Percentiles rank a stretch among this genome's conserved stretches.
Evolutionary conservation across 1,139 yeast species (phyloP).

Genomic region (Pichiaceae sp.): DNA sequence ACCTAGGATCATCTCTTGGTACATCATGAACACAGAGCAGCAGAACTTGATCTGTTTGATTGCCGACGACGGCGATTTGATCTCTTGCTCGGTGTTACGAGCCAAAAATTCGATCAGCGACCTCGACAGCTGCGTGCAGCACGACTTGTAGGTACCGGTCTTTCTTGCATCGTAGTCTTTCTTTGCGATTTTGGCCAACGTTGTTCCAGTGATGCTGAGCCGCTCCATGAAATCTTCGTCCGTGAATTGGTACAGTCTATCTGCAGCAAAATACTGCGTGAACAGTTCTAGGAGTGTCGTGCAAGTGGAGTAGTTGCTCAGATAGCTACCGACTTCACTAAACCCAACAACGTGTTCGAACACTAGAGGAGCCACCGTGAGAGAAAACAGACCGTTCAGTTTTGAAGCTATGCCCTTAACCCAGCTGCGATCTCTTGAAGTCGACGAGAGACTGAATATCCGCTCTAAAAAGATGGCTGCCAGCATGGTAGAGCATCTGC

Average conservation of each 20-base stretch:
- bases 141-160: background rate
- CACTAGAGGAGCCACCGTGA: slow-evolving; percentile 3
- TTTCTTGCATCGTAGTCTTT: background rate
- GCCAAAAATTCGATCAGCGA: slow-evolving; percentile 8
- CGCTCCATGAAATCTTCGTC: background rate
- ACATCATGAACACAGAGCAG: slow-evolving; percentile 4
- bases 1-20: slow-evolving; percentile 3
- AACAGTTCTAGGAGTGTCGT: background rate
- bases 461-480: background rate
- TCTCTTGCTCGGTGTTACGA: slow-evolving; percentile 6
- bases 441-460: background rate
- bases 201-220: background rate
- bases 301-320: background rate
- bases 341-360: background rate
- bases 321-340: background rate
- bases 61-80: slow-evolving; percentile 2
- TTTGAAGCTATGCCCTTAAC: background rate
- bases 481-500: background rate
- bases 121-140: slow-evolving; percentile 4
- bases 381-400: background rate
- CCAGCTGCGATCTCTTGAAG: background rate
- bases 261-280: background rate
- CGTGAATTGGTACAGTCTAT: background rate
- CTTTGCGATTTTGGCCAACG: background rate
- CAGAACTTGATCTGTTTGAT: slow-evolving; percentile 8